These are phyloP conservation scores for Tolypocladium guangdongense DNA, from an alignment of 2,329 filamentous ascomycete genomes.

Conservation along the genomic window DNA sequence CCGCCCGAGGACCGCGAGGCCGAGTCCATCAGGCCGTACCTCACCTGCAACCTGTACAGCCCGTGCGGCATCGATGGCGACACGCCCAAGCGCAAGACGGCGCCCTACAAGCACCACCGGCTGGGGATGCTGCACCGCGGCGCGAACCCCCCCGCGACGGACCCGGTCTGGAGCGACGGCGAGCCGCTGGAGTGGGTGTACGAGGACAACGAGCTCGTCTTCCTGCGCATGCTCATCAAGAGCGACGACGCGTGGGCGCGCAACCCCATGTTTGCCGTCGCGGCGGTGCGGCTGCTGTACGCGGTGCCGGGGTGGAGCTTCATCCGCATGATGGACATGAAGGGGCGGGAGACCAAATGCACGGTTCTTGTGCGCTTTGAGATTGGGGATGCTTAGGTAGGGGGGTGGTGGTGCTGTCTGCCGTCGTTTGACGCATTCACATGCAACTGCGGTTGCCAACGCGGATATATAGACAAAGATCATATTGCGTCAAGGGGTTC, in stretches of 20 bases:
- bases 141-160: slow-evolving; percentile 46
- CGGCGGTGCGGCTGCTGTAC: slow-evolving; percentile 49
- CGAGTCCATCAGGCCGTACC: slow-evolving; percentile 49
- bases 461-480: too few species aligned
- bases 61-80: slow-evolving; percentile 37
- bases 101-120: slow-evolving; percentile 46
- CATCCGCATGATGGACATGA: slow-evolving; percentile 52
- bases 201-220: slow-evolving; percentile 54
- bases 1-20: slow-evolving; percentile 37
- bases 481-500: not conserved
- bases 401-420: too few species aligned
- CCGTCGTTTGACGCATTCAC: too few species aligned
- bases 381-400: slow-evolving; percentile 26
- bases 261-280: slow-evolving; percentile 52
- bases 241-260: slow-evolving; percentile 51
- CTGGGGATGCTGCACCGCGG: slow-evolving; percentile 43
- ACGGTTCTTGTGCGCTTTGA: slow-evolving; percentile 52
- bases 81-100: slow-evolving; percentile 33
- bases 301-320: slow-evolving; percentile 49
- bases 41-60: slow-evolving; percentile 54
- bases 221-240: slow-evolving; percentile 55
- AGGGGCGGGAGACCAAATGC: slow-evolving; percentile 52
- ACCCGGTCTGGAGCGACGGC: slow-evolving; percentile 58
- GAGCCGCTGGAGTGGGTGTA: slow-evolving; percentile 58
- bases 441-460: too few species aligned